A percentile compares a stretch with the other conserved stretches of the same genome.
Conservation (phyloP, 1,284 basidiomycete genomes). For the Wallemia mellicola region DNA sequence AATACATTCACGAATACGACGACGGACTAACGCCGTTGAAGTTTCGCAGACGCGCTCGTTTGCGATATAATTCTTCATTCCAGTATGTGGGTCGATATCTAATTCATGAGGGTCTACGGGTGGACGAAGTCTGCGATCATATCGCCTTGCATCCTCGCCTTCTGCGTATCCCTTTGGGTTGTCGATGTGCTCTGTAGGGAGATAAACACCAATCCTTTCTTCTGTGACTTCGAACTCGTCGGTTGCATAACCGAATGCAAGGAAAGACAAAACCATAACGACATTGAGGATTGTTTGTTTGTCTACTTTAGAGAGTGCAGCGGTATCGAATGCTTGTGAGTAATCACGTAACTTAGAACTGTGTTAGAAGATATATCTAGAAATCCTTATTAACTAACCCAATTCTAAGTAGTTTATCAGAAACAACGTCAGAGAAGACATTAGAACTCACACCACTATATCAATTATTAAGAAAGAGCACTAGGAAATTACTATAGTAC, state of each 20-base stretch:
- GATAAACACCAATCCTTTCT: conserved; percentile 59
- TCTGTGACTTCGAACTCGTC: conserved; percentile 63
- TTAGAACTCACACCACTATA: too few relatives aligned
- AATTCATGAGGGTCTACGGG: conserved; percentile 49
- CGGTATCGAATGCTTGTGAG: conserved; percentile 57
- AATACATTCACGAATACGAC: conserved; percentile 39
- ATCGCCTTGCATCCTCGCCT: conserved; percentile 43
- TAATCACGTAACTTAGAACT: too few relatives aligned
- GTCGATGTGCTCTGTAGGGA: conserved; percentile 66
- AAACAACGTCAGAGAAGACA: too few relatives aligned
- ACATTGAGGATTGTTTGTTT: conserved; percentile 58
- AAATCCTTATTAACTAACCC: too few relatives aligned
- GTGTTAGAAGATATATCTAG: too few relatives aligned
- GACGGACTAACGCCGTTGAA: conserved; percentile 48
- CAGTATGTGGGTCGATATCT: conserved; percentile 53
- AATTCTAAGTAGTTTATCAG: too few relatives aligned
- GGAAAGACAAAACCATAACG: conserved; percentile 47
- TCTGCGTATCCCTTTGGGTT: conserved; percentile 42
- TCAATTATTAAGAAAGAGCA: too few relatives aligned
- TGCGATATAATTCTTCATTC: conserved; percentile 91
- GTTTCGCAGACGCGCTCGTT: conserved; percentile 67
- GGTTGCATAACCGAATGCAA: conserved; percentile 60
- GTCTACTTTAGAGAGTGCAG: conserved; percentile 33
- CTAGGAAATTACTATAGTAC: too few relatives aligned
- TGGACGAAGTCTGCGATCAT: conserved; percentile 42